A percentile compares a stretch with the other conserved stretches of the same genome.
These are phyloP conservation scores for Lathyrus sativus DNA, from an alignment of 306 rosid genomes.

Conservation along the genomic window DNA sequence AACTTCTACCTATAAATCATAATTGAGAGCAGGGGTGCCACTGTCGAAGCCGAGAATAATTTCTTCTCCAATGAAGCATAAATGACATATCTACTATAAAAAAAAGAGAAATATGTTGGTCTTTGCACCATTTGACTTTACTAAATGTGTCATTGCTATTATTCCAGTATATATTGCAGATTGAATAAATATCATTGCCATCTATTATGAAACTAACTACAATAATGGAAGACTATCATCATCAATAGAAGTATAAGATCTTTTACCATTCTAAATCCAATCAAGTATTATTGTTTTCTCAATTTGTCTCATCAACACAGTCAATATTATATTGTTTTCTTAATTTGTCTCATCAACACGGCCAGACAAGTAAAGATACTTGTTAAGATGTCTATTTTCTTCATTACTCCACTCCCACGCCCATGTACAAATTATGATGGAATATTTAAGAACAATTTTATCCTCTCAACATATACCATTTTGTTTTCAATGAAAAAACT, in stretches of 20 bases:
- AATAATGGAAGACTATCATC: slow-evolving; percentile 12
- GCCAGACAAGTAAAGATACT: slow-evolving; percentile 82
- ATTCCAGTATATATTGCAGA: too few species aligned
- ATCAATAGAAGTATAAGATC: slow-evolving; percentile 29
- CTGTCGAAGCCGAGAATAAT: slow-evolving; percentile 79
- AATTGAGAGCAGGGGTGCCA: slow-evolving; percentile 58
- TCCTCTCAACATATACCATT: slow-evolving; percentile 93
- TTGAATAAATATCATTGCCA: too few species aligned
- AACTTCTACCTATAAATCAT: slow-evolving; percentile 88
- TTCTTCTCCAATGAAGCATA: slow-evolving; percentile 70
- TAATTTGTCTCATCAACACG: slow-evolving; percentile 91
- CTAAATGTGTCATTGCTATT: too few species aligned
- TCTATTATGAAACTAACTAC: too few species aligned
- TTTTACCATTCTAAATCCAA: slow-evolving; percentile 89
- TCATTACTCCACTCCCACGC: too few species aligned
- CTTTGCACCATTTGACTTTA: background rate
- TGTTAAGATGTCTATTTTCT: slow-evolving; percentile 41
- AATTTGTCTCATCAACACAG: too few species aligned
- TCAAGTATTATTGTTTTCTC: too few species aligned
- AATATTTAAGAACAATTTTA: slow-evolving; percentile 68
- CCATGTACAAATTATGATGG: slow-evolving; percentile 54
- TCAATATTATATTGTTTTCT: slow-evolving; percentile 90
- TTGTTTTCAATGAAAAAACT: slow-evolving; percentile 87
- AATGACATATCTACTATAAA: slow-evolving; percentile 56
- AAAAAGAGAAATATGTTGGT: background rate